A percentile compares a stretch with the other conserved stretches of the same genome.
Conservation (phyloP, 345 rosid species). For the Carallia brachiata region DNA sequence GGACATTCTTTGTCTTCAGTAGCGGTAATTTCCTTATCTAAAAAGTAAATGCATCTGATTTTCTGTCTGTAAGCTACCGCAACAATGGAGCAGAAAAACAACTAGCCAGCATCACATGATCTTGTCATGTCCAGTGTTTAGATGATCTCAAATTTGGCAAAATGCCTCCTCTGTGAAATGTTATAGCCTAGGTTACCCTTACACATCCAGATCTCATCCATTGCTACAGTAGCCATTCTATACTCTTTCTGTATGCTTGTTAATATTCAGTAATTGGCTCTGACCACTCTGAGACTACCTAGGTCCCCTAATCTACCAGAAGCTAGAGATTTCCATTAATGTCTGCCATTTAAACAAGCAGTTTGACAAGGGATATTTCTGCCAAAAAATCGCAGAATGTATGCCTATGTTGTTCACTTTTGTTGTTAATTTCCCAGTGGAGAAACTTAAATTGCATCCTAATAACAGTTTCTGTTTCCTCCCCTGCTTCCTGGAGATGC, state of each 20-base stretch:
- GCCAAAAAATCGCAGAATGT: neutral
- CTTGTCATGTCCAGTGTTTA: neutral
- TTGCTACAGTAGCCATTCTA: neutral
- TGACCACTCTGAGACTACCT: neutral
- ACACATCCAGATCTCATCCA: neutral
- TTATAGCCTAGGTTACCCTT: neutral
- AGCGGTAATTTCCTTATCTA: conserved; percentile 53
- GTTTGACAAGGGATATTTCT: neutral
- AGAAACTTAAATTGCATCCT: neutral
- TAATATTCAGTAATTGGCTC: neutral
- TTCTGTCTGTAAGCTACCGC: neutral
- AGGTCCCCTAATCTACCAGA: neutral
- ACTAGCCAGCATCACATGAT: no score
- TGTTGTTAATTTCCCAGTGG: neutral
- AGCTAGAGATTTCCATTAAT: neutral
- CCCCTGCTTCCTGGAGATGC: neutral
- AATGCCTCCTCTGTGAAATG: neutral
- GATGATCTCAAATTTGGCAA: neutral
- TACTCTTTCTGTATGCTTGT: neutral
- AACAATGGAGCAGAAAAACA: neutral
- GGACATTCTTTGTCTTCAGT: conserved; percentile 95
- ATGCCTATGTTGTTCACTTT: neutral
- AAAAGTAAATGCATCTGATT: neutral
- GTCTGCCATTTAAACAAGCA: neutral
- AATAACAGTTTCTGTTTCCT: neutral